Conservation (phyloP, 306 rosid species). For the Prunus fruticosa region DNA sequence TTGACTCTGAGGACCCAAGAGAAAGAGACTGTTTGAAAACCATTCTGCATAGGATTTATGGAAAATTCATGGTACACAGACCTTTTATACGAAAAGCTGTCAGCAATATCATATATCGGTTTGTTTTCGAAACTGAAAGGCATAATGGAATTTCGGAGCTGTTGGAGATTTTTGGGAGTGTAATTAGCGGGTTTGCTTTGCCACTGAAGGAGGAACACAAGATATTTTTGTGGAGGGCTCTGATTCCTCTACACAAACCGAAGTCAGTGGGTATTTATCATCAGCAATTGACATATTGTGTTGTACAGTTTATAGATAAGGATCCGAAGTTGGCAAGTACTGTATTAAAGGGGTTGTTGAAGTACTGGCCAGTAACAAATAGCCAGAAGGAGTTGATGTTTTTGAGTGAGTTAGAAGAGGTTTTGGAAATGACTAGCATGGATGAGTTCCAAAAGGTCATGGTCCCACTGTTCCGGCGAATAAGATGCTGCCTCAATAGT, state of each 20-base stretch:
- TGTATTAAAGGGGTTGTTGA: conserved; percentile 79
- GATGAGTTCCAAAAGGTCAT: conserved; percentile 81
- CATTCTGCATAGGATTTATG: conserved; percentile 85
- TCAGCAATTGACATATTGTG: conserved; percentile 86
- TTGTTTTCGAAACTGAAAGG: conserved; percentile 86
- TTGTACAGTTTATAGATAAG: conserved; percentile 89
- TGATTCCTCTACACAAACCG: conserved; percentile 94
- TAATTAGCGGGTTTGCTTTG: conserved; percentile 91
- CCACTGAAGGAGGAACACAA: conserved; percentile 99
- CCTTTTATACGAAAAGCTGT: conserved; percentile 85
- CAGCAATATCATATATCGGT: conserved; percentile 80
- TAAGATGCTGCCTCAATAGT: conserved; percentile 76
- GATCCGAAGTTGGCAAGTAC: conserved; percentile 82
- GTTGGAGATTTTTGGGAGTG: conserved; percentile 95
- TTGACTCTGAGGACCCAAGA: conserved; percentile 96
- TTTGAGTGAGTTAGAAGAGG: conserved; percentile 89
- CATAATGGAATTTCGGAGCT: conserved; percentile 95
- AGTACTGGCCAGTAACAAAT: conserved; percentile 94
- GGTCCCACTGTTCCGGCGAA: conserved; percentile 73
- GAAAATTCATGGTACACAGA: conserved; percentile 96
- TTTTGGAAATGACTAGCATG: conserved; percentile 89
- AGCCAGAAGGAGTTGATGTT: conserved; percentile 99
- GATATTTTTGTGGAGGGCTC: conserved; percentile 75
- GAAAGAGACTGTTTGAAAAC: conserved; percentile 98
- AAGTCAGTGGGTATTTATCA: conserved; percentile 92